Evolutionary conservation across 306 rosid genomes (phyloP), one percentile per base, ranked within the genome.

Genomic region (Lathyrus tuberosus): DNA sequence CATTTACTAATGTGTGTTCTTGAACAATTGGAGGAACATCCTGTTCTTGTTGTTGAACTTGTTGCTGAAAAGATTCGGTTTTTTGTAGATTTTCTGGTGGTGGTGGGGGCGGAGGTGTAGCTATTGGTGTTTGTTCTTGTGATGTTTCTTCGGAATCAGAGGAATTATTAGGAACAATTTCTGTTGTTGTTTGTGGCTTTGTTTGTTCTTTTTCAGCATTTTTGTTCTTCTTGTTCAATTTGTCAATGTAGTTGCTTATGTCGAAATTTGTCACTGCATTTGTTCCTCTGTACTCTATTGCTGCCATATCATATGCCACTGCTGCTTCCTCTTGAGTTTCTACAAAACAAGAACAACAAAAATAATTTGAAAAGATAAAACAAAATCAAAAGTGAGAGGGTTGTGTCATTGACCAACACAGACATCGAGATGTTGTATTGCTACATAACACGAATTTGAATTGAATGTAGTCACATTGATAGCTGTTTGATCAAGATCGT

Each of bases 251-350:
- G 57, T 85, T 85, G 80, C 79, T 84, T 51, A 83, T 88, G 53
- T 91, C 97, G 43, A 94, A 94, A 58, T 91, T 91, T 9, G 99
- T 94, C 37, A 91, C 97, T 13, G 99, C 99, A 82, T 91, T 91
- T 1, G 83, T 17, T 73, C 97, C 99, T 73, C 99, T 84, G 79
- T 94, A 79, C 54, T 91, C 87, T 65, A 94, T 91, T 5, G 97
- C 97, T 20, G 99, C 99, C 72, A 73, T 64, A 67, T 94, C 99
- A 78, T 94, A 94, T 8, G 99, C 99, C 24, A 78, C 85, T 2
- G 99, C 99, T 12, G 99, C 97, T 67, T 94, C 97, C 77, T 94
- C 99, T 68, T 91, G 96, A 46, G 97, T 94, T 65, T 89, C 99
- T 93, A 61, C 67, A 47, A 52, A 26, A 10, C 38, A 52, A 64